Base-by-base conservation (phyloP, 805 yeast genomes). In the Suhomyces xylopsoci region DNA sequence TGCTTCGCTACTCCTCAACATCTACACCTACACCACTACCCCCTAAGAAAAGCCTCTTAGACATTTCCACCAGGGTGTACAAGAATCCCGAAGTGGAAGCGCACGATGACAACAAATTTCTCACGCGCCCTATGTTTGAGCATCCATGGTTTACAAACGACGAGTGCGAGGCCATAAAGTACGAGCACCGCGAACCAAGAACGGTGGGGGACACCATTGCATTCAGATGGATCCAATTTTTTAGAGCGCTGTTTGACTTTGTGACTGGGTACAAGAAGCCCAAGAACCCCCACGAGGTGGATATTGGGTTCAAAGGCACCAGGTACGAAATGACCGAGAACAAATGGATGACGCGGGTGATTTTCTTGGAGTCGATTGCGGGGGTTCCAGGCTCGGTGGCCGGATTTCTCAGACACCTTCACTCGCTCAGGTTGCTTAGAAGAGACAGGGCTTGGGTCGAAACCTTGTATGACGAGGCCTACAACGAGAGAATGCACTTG, bases 351-450 rank as follows among this genome's bases (percentile, higher is more conserved):
- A 79, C 82, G 6, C 66, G 87, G 50, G 68, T 80, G 52, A 80
- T 87, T 38, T 84, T 87, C 59, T 74, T 86, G 58, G 92, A 86
- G 65, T 79, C 84, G 54, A 77, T 87, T 51, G 92, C 92, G 4
- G 91, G 90, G 7, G 88, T 86, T n/a, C 92, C 92, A 1, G 91
- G 92, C 9, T 81, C 84, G 76, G 87, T 83, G 46, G 92, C 88
- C 3, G 87, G 87, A 1, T 86, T 85, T 68, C 66, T 87, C 43
- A 78, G 91, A 52, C 91, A 87, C 63, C 73, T 86, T 60, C 84
- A 83, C 56, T 80, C 88, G 2, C 64, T 86, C 47, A 70, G 92
- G 57, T 65, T 84, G 48, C 70, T 87, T 58, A 76, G 77, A 60
- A 69, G 91, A 54, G 92, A 86, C 64, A 80, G 82, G 61, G 90